These are phyloP conservation scores for Ochetophila trinervis DNA, from an alignment of 306 rosid species.

Conservation along the genomic window DNA sequence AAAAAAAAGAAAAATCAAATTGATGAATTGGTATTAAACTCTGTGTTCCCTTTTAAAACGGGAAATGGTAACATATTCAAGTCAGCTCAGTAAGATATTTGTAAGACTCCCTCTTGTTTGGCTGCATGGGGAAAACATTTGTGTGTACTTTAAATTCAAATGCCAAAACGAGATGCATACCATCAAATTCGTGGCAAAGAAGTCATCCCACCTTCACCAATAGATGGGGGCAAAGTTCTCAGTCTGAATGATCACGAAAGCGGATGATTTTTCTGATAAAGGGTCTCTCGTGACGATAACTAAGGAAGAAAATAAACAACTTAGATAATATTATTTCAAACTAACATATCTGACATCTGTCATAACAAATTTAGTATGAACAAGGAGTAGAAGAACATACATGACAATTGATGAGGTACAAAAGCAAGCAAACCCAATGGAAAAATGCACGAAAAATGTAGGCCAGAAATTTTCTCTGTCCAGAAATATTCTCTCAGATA, in stretches of 20 bases:
- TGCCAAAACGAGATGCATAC: background rate
- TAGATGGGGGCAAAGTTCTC: slow-evolving; percentile 15
- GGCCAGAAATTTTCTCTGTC: slow-evolving; percentile 69
- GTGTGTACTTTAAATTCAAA: background rate
- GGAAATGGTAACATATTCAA: too few relatives aligned
- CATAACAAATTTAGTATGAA: background rate
- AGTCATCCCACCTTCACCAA: slow-evolving; percentile 19
- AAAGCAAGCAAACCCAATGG: slow-evolving; percentile 74
- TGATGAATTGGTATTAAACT: too few relatives aligned
- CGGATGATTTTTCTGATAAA: slow-evolving; percentile 64
- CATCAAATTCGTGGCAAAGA: background rate
- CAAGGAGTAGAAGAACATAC: slow-evolving; percentile 38
- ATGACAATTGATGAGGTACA: slow-evolving; percentile 59
- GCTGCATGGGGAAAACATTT: background rate
- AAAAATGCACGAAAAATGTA: slow-evolving; percentile 61
- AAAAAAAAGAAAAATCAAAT: too few relatives aligned
- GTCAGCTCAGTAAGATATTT: too few relatives aligned
- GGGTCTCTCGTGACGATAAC: slow-evolving; percentile 64
- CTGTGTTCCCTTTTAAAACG: too few relatives aligned
- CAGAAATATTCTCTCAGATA: slow-evolving; percentile 76
- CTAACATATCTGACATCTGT: background rate
- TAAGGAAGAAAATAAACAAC: slow-evolving; percentile 13
- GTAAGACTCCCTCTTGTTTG: too few relatives aligned
- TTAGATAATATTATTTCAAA: background rate
- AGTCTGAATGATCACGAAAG: slow-evolving; percentile 70